These are phyloP conservation scores for Neltuma alba DNA, from an alignment of 306 rosid genomes.

Conservation along the genomic window DNA sequence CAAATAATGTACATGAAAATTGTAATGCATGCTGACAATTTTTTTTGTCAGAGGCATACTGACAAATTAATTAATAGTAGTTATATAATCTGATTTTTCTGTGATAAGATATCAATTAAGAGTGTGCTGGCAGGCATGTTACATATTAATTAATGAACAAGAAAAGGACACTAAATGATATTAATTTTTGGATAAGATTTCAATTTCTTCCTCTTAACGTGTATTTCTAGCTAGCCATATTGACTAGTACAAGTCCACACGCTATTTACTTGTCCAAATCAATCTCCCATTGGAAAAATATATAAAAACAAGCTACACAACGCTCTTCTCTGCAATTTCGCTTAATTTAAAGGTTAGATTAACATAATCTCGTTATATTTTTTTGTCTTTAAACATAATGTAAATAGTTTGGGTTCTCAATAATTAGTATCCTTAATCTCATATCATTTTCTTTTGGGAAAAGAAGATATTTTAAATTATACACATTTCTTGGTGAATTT, in stretches of 20 bases:
- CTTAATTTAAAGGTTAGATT: background rate
- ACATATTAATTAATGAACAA: constrained; percentile 13
- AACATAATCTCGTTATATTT: background rate
- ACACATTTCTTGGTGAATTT: no score
- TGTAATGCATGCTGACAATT: no score
- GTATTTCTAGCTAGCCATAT: constrained; percentile 13
- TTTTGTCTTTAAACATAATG: no score
- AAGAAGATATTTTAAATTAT: background rate
- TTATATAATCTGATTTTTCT: background rate
- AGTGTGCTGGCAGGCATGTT: constrained; percentile 38
- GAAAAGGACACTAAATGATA: constrained; percentile 30
- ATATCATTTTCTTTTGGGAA: background rate
- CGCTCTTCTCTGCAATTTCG: background rate
- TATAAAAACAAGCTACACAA: background rate
- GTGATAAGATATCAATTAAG: background rate
- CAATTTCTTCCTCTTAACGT: constrained; percentile 18
- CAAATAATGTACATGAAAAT: background rate
- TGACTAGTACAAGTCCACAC: constrained; percentile 31
- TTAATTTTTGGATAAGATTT: constrained; percentile 21
- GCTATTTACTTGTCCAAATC: constrained; percentile 26
- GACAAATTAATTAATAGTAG: background rate
- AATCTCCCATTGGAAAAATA: constrained; percentile 15
- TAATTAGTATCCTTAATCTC: background rate
- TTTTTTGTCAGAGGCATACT: background rate
- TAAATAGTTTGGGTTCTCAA: background rate